These are phyloP conservation scores for Didymosphaeria variabile DNA, from an alignment of 2,329 filamentous ascomycete genomes.

Conservation along the genomic window DNA sequence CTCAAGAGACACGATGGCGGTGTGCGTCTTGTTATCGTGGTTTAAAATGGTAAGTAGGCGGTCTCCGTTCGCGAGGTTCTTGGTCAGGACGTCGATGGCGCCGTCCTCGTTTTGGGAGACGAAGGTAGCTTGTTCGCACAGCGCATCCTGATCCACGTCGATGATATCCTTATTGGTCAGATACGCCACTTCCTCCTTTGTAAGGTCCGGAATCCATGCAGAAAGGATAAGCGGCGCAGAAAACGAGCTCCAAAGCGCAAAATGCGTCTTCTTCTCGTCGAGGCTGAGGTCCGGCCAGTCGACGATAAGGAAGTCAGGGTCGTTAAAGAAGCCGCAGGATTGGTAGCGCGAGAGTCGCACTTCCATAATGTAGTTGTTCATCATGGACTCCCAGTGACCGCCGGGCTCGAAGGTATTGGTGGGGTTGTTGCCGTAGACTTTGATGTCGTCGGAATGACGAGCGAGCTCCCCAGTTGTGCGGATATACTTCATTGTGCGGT, in stretches of 20 bases:
- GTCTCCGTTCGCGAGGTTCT: conserved; percentile 58
- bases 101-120: conserved; percentile 56
- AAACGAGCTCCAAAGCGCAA: conserved; percentile 48
- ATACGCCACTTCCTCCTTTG: conserved; percentile 28
- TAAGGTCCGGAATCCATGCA: conserved; percentile 54
- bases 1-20: conserved; percentile 45
- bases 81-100: conserved; percentile 58
- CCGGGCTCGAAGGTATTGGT: conserved; percentile 36
- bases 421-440: conserved; percentile 50
- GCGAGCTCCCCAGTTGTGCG: conserved; percentile 55
- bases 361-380: conserved; percentile 59
- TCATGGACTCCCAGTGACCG: conserved; percentile 59
- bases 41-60: conserved; percentile 60
- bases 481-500: conserved; percentile 57
- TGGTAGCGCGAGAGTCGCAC: conserved; percentile 54
- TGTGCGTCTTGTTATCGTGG: conserved; percentile 43
- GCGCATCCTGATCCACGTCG: conserved; percentile 54
- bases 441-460: conserved; percentile 56
- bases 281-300: conserved; percentile 47
- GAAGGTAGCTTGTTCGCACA: conserved; percentile 58
- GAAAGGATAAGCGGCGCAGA: conserved; percentile 51
- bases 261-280: conserved; percentile 50
- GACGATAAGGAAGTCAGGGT: conserved; percentile 52
- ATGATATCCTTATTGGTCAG: conserved; percentile 53
- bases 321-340: conserved; percentile 50